Evolutionary conservation across 768 basidiomycete genomes (phyloP), one percentile per base, ranked within the genome.

Genomic region (Amanita jacksonii): DNA sequence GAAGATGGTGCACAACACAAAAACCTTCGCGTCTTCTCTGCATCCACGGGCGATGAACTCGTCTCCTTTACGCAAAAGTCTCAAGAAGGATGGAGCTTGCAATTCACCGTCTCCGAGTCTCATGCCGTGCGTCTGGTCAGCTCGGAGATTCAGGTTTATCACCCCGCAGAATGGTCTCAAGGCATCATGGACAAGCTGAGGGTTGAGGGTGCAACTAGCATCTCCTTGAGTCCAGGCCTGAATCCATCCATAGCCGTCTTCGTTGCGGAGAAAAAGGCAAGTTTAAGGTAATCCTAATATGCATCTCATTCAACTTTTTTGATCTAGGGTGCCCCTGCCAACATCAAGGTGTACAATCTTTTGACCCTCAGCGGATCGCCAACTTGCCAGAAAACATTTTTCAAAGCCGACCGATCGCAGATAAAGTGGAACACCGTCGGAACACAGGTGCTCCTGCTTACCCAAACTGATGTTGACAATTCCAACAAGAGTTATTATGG

Each of bases 401-500:
- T 78, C 77, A 96, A 96, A 67, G 91, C 92, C 1, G 92, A 98
- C 66, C 82, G 85, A 37, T 77, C 88, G 3, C 77, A 78, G 55
- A 82, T 99, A 63, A 97, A 97, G 64, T 99, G 94, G 94, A 98
- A 97, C 57, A 79, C 77, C 6, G 76, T 92, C 13, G 96, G 94
- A 15, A 94, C 92, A 0, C 88, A 89, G 56, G 85, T 93, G 1
- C 69, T 99, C 44, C 74, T 97, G 48, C 64, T 97, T 28, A 93
- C 94, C 0, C 90, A 93, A 57, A 94, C 93, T 3, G 96, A 99
- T 55, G 93, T 97, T 42, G 94, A 99, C 57, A 89, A 88, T 59
- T 84, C 88, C 36, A 94, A 94, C 62, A 96, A 88, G 75, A 92
- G 84, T 55, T 99, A 99, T 62, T 99, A 98, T 52, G 96, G 96